Base-by-base conservation (phyloP, 140 eudicot genomes). In the Erigeron philadelphicus region DNA sequence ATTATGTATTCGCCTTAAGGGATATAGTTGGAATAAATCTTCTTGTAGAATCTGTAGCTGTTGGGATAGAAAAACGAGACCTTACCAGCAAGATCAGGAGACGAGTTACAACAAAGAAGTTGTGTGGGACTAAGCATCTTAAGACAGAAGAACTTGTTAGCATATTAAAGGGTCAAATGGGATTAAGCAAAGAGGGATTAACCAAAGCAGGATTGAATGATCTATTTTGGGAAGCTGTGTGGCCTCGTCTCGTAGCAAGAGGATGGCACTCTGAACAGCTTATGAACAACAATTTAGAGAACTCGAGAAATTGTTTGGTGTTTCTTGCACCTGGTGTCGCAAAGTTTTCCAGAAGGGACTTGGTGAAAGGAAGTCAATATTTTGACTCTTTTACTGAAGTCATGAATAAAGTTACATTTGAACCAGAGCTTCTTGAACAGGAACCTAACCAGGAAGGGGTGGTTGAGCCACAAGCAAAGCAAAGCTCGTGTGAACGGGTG, bases 231-330 rank as follows among this genome's bases (percentile, higher is more conserved):
- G 96, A 83, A 42, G 89, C 95, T 7, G 96, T 91, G 12, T 91
- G 97, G 97, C 97, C 97, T 11, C 97, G 95, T 21, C 79, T 90
- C 40, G 74, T 86, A 52, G 97, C 87, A 9, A 76, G 74, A 70
- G 97, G 97, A 11, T 90, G 97, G 97, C 89, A 82, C 48, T 85
- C 87, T 0, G 95, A 87, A 81, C 76, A 84, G 76, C 89, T 86
- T 1, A 80, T 61, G 63, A 78, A 76, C 68, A 79, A 56, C 61
- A 19, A 13, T 12, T 56, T 21, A 0, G 5, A 56, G 19, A 56
- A 56, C 31, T 56, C 61, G 2, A 19, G 19, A 9, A 3, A 62
- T 23, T 72, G 69, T 31, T 77, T 88, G 72, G 90, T 92, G 79
- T 92, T 80, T 76, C 90, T 92, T 72, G 71, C 82, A 47, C 95